Percentiles rank a stretch among this genome's conserved stretches.
Evolutionary conservation across 768 basidiomycete genomes (phyloP).

Genomic region (Mycena rosella): DNA sequence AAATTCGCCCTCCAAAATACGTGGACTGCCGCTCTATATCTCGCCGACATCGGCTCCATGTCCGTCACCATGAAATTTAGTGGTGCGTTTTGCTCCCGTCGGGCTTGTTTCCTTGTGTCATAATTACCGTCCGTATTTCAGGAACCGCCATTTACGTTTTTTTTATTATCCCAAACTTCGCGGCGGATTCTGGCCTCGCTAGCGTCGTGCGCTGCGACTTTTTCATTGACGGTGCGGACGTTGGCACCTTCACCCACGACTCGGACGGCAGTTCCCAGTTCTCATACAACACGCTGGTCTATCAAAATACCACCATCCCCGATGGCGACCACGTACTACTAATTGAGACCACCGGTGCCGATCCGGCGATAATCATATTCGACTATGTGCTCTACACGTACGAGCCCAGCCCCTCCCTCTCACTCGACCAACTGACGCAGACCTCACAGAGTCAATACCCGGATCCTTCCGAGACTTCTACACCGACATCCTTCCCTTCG

Average conservation of each 20-base stretch:
- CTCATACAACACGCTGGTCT: slow-evolving; percentile 35
- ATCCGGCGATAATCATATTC: slow-evolving; percentile 37
- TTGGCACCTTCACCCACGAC: slow-evolving; percentile 34
- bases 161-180: slow-evolving; percentile 38
- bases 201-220: slow-evolving; percentile 31
- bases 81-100: slow-evolving; percentile 30
- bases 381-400: slow-evolving; percentile 40
- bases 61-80: slow-evolving; percentile 29
- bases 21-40: slow-evolving; percentile 35
- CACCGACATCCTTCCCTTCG: not conserved
- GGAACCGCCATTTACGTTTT: slow-evolving; percentile 39
- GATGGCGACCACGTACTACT: slow-evolving; percentile 36
- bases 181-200: slow-evolving; percentile 6
- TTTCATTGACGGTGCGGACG: slow-evolving; percentile 30
- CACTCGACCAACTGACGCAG: not conserved
- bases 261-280: slow-evolving; percentile 30
- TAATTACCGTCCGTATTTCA: not conserved
- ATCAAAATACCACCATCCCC: slow-evolving; percentile 22
- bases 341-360: slow-evolving; percentile 31
- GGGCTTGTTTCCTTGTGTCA: no score
- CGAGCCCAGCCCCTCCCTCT: not conserved
- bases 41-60: slow-evolving; percentile 22
- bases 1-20: slow-evolving; percentile 26
- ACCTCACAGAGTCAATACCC: not conserved
- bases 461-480: not conserved